Evolutionary conservation across 176 grass and related monocot genomes (phyloP).

Genomic region (Carex cristatella): DNA sequence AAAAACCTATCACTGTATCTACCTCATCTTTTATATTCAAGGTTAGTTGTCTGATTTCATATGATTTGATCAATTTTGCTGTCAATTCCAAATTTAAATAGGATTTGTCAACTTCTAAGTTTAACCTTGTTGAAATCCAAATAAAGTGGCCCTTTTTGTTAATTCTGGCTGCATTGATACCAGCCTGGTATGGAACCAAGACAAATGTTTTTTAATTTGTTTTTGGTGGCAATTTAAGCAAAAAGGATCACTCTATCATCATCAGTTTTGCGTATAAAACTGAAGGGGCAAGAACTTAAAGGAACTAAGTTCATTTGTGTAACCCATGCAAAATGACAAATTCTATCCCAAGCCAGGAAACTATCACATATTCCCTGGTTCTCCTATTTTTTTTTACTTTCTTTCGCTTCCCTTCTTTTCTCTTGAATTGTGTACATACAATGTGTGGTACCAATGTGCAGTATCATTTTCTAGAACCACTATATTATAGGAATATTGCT

Average conservation of each 20-base stretch:
- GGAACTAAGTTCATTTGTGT: not conserved
- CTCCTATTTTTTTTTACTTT: not conserved
- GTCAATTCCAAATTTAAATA: not conserved
- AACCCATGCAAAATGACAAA: not conserved
- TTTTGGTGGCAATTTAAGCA: not conserved
- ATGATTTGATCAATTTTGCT: not conserved
- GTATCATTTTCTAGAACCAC: not conserved
- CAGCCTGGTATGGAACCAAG: not conserved
- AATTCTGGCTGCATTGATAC: not conserved
- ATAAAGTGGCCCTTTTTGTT: not conserved
- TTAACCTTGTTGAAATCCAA: not conserved
- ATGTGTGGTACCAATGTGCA: not conserved
- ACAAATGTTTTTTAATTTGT: not conserved
- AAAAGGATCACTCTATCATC: not conserved
- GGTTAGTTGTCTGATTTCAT: conserved; percentile 35
- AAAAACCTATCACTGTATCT: conserved; percentile 70
- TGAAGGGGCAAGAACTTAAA: not conserved
- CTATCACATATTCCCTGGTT: not conserved
- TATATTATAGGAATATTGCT: not conserved
- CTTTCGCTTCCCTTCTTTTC: not conserved
- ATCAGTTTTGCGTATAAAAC: not conserved
- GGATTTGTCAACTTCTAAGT: not conserved
- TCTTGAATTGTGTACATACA: not conserved
- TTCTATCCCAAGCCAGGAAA: not conserved
- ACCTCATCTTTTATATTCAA: conserved; percentile 97